Evolutionary conservation across 2,329 filamentous ascomycete species (phyloP), one percentile per base, ranked within the genome.

Genomic region (Peltaster fructicola): DNA sequence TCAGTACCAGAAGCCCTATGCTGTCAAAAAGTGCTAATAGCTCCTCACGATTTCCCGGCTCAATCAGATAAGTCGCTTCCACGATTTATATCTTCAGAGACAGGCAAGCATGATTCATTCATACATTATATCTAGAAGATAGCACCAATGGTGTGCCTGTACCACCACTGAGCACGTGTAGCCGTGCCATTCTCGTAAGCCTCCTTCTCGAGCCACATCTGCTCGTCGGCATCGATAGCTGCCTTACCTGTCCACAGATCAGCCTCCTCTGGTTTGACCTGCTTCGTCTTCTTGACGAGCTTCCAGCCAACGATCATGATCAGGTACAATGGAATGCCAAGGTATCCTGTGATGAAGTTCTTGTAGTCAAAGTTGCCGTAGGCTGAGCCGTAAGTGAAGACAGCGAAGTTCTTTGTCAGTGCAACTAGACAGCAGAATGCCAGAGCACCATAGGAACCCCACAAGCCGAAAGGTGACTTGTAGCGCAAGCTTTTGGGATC

Each of bases 351-450:
- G 48, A 84, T 67, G 51, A 84, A 82, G 40, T 65, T 72, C 57
- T 75, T 71, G 58, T 76, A 76, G 48, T 76, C 67, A 36, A 78
- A 78, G 24, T 57, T 56, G 26, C 59, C 60, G 29, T 61, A 57
- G 37, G 54, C 42, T 38, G 47, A 33, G 20, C 40, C 49, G 30
- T 47, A 51, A 3, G 68, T 58, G 50, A 88, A 88, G 30, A 75
- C 72, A 28, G 66, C 61, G 51, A 70, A 88, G 59, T 81, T 84
- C 64, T 88, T 90, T 43, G 79, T 85, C 25, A 90, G 45, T 2
- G 74, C 66, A 32, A 88, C 76, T 16, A 88, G 45, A 41, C 63
- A 60, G 52, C 75, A 81, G 53, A 81, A 72, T 42, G 59, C 55
- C 2, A 88, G 59, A 0, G 74, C 74, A 30, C 57, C 55, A 43